phyloP scores from a whole-genome alignment of 2,329 filamentous ascomycete genomes.

The Zymoseptoria brevis region DNA sequence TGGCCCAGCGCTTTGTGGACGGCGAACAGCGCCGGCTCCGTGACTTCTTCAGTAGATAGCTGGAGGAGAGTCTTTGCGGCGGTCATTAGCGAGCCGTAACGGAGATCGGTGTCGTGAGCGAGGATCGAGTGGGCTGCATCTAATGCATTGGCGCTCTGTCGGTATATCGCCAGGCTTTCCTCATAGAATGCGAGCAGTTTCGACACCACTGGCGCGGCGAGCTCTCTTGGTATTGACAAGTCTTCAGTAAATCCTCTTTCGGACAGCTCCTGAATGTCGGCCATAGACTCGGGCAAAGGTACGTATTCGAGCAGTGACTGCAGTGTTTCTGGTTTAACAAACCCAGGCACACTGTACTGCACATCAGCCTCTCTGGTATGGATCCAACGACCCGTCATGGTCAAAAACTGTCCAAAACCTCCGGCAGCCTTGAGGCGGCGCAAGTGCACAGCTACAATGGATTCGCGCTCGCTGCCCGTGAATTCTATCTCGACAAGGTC shows the following conservation, averaged over 20 bases:
- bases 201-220: constrained; percentile 38
- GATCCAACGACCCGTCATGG: constrained; percentile 43
- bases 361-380: constrained; percentile 33
- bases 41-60: constrained; percentile 20
- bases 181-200: constrained; percentile 38
- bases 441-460: constrained; percentile 44
- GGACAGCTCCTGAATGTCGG: constrained; percentile 23
- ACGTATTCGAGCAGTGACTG: constrained; percentile 44
- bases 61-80: constrained; percentile 39
- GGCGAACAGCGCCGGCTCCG: constrained; percentile 51
- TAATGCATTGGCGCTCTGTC: constrained; percentile 37
- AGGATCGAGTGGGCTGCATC: constrained; percentile 44
- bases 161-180: constrained; percentile 42
- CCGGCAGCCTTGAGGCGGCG: constrained; percentile 18
- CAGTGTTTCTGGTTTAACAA: constrained; percentile 39
- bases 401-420: constrained; percentile 41
- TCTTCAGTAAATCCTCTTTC: constrained; percentile 32
- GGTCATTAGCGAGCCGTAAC: constrained; percentile 41
- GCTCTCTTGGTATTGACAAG: constrained; percentile 37
- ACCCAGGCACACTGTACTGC: constrained; percentile 44
- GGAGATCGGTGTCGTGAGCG: constrained; percentile 36
- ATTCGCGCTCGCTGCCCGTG: constrained; percentile 27
- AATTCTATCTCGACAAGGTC: constrained; percentile 43
- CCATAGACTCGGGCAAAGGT: constrained; percentile 35
- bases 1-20: constrained; percentile 57